Evolutionary conservation across 192 early-diverging fungal species (phyloP), one percentile per base, ranked within the genome.

Genomic region (Mortierella antarctica): DNA sequence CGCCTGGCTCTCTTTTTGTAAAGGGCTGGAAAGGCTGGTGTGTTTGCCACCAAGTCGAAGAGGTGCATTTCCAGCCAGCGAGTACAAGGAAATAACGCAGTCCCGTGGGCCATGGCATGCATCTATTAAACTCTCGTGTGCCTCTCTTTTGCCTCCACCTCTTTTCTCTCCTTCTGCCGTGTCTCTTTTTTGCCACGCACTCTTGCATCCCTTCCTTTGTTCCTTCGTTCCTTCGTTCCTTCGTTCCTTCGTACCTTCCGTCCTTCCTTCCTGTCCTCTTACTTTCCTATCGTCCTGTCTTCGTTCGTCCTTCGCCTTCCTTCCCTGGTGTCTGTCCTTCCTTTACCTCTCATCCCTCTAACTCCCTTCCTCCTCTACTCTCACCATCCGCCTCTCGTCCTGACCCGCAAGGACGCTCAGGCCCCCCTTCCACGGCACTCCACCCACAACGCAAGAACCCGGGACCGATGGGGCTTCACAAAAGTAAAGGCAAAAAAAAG

Each of bases 391-490:
- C 9, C 57, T 58, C 44, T 21, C 1, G 31, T 31, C 3, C 13
- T 47, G 0, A 62, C 46, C 12, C 31, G n/a, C n/a, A n/a, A n/a
- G n/a, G n/a, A n/a, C n/a, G n/a, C n/a, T n/a, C n/a, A n/a, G n/a
- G n/a, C n/a, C n/a, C n/a, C n/a, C n/a, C n/a, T n/a, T n/a, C n/a
- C n/a, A n/a, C n/a, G 20, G 8, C 11, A 7, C 31, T 31, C 31
- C 41, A 45, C 18, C 20, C 46, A 20, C 39, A 12, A 11, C 12
- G 42, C 9, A 31, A n/a, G 45, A 42, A 10, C 0, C 9, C 17
- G 13, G 41, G 17, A 6, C n/a, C 21, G 13, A 73, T 73, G 71
- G 71, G 71, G 46, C 56, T 73, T 40, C 44, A 73, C 48, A 73
- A 73, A 52, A 58, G 71, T 73, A 73, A 62, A 42, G 49, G 4